Evolutionary conservation across 495 filamentous ascomycete species (phyloP).

Genomic region (Terfezia claveryi): DNA sequence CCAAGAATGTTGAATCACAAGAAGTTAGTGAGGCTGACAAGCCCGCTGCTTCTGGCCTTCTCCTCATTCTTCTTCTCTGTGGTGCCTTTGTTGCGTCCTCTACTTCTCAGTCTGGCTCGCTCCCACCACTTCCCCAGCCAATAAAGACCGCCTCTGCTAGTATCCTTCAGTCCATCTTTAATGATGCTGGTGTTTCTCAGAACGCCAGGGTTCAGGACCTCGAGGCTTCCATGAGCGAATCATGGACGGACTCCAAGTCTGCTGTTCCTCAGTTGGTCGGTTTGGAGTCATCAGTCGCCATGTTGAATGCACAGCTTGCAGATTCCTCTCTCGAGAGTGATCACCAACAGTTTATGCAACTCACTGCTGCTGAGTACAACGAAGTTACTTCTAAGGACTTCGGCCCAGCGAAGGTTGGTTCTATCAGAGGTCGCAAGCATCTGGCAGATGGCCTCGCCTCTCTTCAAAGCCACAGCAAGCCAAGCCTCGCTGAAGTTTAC

Average conservation of each 20-base stretch:
- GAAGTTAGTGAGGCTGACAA: slow-evolving; percentile 37
- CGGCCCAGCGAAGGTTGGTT: slow-evolving; percentile 27
- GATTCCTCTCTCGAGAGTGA: slow-evolving; percentile 61
- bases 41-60: slow-evolving; percentile 38
- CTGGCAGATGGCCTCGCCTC: slow-evolving; percentile 65
- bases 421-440: slow-evolving; percentile 38
- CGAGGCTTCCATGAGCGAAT: slow-evolving; percentile 12
- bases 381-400: slow-evolving; percentile 53
- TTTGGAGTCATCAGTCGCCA: slow-evolving; percentile 16
- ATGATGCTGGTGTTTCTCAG: slow-evolving; percentile 43
- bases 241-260: slow-evolving; percentile 17
- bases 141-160: slow-evolving; percentile 78
- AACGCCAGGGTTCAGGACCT: slow-evolving; percentile 15
- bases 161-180: slow-evolving; percentile 71
- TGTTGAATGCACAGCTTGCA: slow-evolving; percentile 18
- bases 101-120: slow-evolving; percentile 41
- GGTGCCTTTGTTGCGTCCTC: slow-evolving; percentile 82
- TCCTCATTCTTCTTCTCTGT: slow-evolving; percentile 72
- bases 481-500: slow-evolving; percentile 65
- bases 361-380: slow-evolving; percentile 78
- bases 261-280: slow-evolving; percentile 18
- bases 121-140: slow-evolving; percentile 79
- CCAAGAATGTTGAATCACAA: slow-evolving; percentile 25
- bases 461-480: slow-evolving; percentile 46
- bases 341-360: slow-evolving; percentile 67